Evolutionary conservation across 1,284 basidiomycete genomes (phyloP).

Genomic region (Fomitiporia mediterranea): DNA sequence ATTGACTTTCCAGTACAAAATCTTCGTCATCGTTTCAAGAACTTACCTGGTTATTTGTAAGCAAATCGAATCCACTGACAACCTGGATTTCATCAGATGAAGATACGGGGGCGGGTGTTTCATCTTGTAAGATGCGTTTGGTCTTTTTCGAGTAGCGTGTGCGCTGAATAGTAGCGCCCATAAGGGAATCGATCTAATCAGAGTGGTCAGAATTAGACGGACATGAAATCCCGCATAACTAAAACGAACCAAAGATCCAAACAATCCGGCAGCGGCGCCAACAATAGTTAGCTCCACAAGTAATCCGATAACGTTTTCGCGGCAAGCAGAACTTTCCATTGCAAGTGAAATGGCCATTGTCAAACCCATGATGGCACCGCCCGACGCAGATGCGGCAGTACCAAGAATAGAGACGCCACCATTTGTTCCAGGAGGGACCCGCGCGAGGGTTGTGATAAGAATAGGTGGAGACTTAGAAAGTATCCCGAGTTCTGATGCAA

Average conservation of each 20-base stretch:
- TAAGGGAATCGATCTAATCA: slow-evolving; percentile 69
- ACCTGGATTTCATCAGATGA: slow-evolving; percentile 39
- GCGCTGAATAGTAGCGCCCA: slow-evolving; percentile 85
- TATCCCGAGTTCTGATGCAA: slow-evolving; percentile 81
- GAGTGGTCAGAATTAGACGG: background rate
- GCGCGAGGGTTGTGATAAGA: slow-evolving; percentile 68
- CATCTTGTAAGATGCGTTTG: slow-evolving; percentile 67
- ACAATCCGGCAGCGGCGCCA: slow-evolving; percentile 61
- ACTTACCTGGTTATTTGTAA: slow-evolving; percentile 80
- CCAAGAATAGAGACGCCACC: slow-evolving; percentile 80
- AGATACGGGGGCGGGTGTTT: slow-evolving; percentile 31
- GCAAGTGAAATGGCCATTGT: slow-evolving; percentile 55
- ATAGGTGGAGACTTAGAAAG: slow-evolving; percentile 63
- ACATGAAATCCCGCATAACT: background rate
- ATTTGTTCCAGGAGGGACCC: slow-evolving; percentile 88
- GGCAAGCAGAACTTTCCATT: slow-evolving; percentile 55
- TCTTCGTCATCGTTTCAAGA: background rate
- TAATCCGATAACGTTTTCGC: slow-evolving; percentile 33
- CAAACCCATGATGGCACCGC: slow-evolving; percentile 70
- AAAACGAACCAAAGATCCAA: slow-evolving; percentile 66
- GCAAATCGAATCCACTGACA: slow-evolving; percentile 67
- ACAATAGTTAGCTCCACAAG: slow-evolving; percentile 47
- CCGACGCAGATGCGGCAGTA: slow-evolving; percentile 66
- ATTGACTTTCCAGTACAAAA: background rate
- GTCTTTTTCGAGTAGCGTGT: slow-evolving; percentile 68